Percentiles rank a stretch among this genome's conserved stretches.
phyloP scores from a whole-genome alignment of 164 flowering plant genomes.

The Paratinospora sagittata region DNA sequence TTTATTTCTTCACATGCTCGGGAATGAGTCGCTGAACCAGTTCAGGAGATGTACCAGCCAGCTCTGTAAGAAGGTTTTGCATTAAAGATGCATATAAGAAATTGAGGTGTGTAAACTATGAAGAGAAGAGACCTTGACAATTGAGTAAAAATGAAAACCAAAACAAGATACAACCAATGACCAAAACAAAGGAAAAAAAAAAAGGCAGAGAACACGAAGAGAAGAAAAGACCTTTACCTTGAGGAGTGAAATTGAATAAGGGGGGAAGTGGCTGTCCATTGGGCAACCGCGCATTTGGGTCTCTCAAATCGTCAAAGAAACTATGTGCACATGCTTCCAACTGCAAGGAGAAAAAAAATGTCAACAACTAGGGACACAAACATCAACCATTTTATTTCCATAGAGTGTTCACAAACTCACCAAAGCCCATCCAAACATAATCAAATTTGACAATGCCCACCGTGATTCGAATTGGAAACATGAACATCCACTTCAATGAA shows the following conservation, averaged over 20 bases:
- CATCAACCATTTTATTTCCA: neutral
- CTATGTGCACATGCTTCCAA: constrained; percentile 92
- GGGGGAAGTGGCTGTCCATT: constrained; percentile 79
- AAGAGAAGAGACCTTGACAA: neutral
- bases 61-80: constrained; percentile 35
- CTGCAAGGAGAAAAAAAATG: constrained; percentile 27
- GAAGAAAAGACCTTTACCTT: constrained; percentile 45
- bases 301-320: constrained; percentile 82
- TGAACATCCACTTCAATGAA: no score
- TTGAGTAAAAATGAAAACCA: neutral
- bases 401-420: no score
- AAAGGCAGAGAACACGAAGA: neutral
- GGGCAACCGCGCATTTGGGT: constrained; percentile 62
- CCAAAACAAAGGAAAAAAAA: neutral
- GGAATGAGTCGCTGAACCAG: constrained; percentile 67
- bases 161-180: neutral
- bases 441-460: no score
- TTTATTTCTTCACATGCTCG: constrained; percentile 43
- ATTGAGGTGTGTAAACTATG: no score
- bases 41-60: constrained; percentile 53
- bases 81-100: neutral
- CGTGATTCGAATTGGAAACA: no score
- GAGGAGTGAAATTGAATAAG: constrained; percentile 73
- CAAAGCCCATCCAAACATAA: no score
- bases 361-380: neutral